Evolutionary conservation across 2,329 filamentous ascomycete species (phyloP).

Genomic region (Didymella exigua): DNA sequence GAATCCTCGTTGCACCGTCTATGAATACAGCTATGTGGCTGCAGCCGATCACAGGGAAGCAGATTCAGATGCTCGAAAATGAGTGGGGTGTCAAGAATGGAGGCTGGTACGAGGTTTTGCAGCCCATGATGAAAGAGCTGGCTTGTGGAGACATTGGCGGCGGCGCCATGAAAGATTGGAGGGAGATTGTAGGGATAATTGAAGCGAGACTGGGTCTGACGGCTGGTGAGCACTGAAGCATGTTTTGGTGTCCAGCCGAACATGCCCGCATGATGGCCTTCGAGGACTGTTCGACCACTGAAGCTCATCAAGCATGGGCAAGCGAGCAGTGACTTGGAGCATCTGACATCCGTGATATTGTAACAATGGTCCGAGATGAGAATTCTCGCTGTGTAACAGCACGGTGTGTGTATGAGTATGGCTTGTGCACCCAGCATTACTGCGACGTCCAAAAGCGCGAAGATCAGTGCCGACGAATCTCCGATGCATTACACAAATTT

Average conservation of each 20-base stretch:
- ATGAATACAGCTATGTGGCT: constrained; percentile 95
- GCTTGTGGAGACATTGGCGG: constrained; percentile 85
- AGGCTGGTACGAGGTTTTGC: constrained; percentile 70
- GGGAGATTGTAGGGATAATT: constrained; percentile 70
- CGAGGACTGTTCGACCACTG: no score
- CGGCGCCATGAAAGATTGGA: constrained; percentile 85
- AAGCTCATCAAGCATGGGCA: no score
- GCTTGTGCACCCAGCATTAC: no score
- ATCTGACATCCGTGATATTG: no score
- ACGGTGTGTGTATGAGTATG: no score
- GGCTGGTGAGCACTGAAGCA: background rate
- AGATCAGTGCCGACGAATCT: no score
- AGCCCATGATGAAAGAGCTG: constrained; percentile 75
- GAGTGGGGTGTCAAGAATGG: constrained; percentile 68
- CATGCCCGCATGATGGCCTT: no score
- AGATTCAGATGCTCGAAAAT: constrained; percentile 71
- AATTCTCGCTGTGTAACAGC: no score
- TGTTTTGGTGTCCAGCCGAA: background rate
- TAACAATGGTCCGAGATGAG: no score
- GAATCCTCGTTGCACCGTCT: constrained; percentile 76
- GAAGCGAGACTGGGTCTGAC: constrained; percentile 51
- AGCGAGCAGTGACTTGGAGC: no score
- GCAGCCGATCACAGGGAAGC: constrained; percentile 78
- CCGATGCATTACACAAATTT: no score
- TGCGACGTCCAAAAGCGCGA: no score